Evolutionary conservation across 2,329 filamentous ascomycete species (phyloP), one percentile per base, ranked within the genome.

Genomic region (Tolypocladium capitatum): DNA sequence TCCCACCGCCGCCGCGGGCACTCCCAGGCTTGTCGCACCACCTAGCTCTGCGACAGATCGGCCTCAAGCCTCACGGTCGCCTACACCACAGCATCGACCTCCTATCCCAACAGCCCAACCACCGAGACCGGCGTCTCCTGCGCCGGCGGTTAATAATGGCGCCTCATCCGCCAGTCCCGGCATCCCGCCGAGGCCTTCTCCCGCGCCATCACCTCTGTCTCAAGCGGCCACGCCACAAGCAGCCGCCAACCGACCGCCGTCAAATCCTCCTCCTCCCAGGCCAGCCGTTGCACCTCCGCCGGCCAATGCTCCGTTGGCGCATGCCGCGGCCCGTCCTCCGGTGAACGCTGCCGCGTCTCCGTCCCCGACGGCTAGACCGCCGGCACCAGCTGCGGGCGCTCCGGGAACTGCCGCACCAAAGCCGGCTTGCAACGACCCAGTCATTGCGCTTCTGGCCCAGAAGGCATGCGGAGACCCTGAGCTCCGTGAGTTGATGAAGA

Each of bases 401-500:
- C 40, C 52, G 4, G 38, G 48, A 10, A 31, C 52, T 5, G 47
- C 55, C 11, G 48, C 52, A 2, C 47, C 55, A 8, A 62, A 60
- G 47, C 56, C 62, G 4, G 56, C 58, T 9, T 51, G 65, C n/a
- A 67, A 70, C 24, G 86, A 91, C 58, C 86, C 86, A 0, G 87
- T 92, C 40, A 91, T 92, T 48, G 82, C 88, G 45, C 80, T 85
- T 53, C 68, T 92, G 27, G 86, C 86, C 0, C 83, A 86, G 56
- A 79, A 80, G 53, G 86, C 86, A 7, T 84, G 83, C 0, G 80
- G 78, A 27, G 84, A 92, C 59, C 75, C 80, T 0, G 74, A 83
- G 48, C 69, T 92, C 10, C 82, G 88, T 49, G 80, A 84, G 33
- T 70, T 92, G 0, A 92, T 92, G 86, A 87, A 87, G 61, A 79